Evolutionary conservation across 768 basidiomycete genomes (phyloP).

Genomic region (Daedalea quercina): DNA sequence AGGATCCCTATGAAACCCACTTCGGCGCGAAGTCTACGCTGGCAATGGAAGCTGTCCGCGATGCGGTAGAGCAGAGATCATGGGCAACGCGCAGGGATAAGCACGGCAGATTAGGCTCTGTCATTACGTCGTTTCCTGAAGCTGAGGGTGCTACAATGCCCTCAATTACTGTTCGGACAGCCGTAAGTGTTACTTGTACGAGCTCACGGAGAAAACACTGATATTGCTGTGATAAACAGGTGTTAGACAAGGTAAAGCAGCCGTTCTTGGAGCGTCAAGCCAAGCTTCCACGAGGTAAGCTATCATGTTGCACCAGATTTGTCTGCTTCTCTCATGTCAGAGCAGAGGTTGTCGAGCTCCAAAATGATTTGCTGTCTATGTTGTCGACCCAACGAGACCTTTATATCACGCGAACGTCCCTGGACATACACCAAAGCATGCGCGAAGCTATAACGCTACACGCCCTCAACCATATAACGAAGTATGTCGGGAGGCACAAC

Average conservation of each 20-base stretch:
- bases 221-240: slow-evolving; percentile 26
- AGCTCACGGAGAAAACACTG: not conserved
- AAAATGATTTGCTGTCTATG: slow-evolving; percentile 61
- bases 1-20: slow-evolving; percentile 62
- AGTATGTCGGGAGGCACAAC: slow-evolving; percentile 39
- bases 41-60: slow-evolving; percentile 43
- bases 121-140: slow-evolving; percentile 43
- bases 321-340: too few relatives aligned
- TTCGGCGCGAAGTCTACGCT: slow-evolving; percentile 57
- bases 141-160: slow-evolving; percentile 11
- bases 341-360: slow-evolving; percentile 35
- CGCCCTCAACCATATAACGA: slow-evolving; percentile 82
- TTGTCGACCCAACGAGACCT: slow-evolving; percentile 71
- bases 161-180: not conserved
- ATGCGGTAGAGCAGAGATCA: slow-evolving; percentile 43
- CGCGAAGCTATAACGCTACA: slow-evolving; percentile 75
- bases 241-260: slow-evolving; percentile 47
- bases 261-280: slow-evolving; percentile 50
- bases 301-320: not conserved
- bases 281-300: slow-evolving; percentile 45
- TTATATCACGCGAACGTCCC: slow-evolving; percentile 59
- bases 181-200: not conserved
- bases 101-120: slow-evolving; percentile 52
- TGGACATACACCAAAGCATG: slow-evolving; percentile 54
- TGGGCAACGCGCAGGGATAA: slow-evolving; percentile 51